Base-by-base conservation (phyloP, 352 stramenopile genomes). In the Globisporangium mamillatum region DNA sequence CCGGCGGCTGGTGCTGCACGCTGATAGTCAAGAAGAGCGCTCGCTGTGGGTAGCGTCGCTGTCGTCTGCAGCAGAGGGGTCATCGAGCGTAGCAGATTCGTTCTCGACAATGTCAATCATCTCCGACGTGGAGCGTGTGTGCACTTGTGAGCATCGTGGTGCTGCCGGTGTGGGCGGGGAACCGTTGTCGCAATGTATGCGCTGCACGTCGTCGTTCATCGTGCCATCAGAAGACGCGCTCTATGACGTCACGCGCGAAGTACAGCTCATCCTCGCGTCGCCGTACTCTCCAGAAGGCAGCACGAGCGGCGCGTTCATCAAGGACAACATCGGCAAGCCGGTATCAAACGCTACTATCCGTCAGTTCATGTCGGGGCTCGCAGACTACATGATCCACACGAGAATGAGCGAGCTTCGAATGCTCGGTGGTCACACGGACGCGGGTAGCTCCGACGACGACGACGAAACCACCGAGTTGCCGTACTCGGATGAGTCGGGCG, bases 261-360 rank as follows among this genome's bases (percentile, higher is more conserved):
- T 93, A 9, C 86, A 93, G 69, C 73, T 94, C 44, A 87, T 96
- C 25, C 62, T 96, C 34, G 78, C 86, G 36, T 96, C 88, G 61
- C 88, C 88, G 5, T 96, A 96, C 41, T 94, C 86, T 0, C 88
- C 88, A 3, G 88, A 96, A 62, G 88, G 88, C 2, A 92, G 76
- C 53, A 94, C 88, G 7, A 90, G 81, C 1, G 75, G 79, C 3
- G 71, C 78, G 22, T 95, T 94, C 65, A 68, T 95, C 22, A 91
- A 90, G 57, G 82, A 94, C 32, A 80, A 91, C 59, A 70, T 65
- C 6, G 73, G 75, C 29, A 82, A 78, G 22, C 63, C 66, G 0
- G 72, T 93, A 41, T 64, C 75, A 20, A 90, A 92, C 60, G 60
- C 77, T 12, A 79, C 77, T 7, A 69, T 95, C 16, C 75, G 79